These are phyloP conservation scores for Candida rishiriensis DNA, from an alignment of 805 yeast genomes.

Conservation along the genomic window DNA sequence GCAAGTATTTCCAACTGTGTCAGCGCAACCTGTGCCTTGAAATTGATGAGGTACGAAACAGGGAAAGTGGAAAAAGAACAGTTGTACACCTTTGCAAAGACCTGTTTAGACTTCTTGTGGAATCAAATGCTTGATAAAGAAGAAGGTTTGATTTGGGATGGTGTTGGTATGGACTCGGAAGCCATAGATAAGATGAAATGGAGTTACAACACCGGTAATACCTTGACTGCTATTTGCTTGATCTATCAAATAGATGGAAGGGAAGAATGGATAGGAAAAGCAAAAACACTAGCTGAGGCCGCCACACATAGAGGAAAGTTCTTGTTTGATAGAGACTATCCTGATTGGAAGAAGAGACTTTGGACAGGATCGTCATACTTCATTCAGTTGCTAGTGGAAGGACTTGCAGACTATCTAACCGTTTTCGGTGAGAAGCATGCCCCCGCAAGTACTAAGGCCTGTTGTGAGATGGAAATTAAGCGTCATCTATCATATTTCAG, in stretches of 20 bases:
- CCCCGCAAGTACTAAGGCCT: constrained; percentile 30
- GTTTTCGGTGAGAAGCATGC: constrained; percentile 38
- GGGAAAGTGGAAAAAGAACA: constrained; percentile 31
- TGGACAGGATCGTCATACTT: constrained; percentile 65
- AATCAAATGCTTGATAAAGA: constrained; percentile 44
- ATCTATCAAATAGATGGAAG: constrained; percentile 49
- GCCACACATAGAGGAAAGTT: constrained; percentile 51
- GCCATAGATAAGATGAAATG: constrained; percentile 49
- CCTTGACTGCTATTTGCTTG: constrained; percentile 49
- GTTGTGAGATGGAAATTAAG: constrained; percentile 37
- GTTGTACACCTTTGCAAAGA: constrained; percentile 56
- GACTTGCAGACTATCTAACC: constrained; percentile 59
- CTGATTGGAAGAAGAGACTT: constrained; percentile 45
- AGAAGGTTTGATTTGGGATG: constrained; percentile 59
- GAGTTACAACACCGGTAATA: constrained; percentile 66
- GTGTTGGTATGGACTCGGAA: constrained; percentile 44
- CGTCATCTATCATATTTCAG: constrained; percentile 56
- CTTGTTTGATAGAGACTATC: constrained; percentile 61
- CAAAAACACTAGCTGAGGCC: constrained; percentile 51
- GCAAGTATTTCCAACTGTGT: constrained; percentile 51
- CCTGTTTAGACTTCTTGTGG: constrained; percentile 56
- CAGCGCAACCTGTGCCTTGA: constrained; percentile 63
- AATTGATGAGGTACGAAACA: constrained; percentile 52
- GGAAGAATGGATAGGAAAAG: constrained; percentile 43
- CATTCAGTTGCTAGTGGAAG: constrained; percentile 60